phyloP scores from a whole-genome alignment of 2,329 filamentous ascomycete species.

The Calonectria montana region DNA sequence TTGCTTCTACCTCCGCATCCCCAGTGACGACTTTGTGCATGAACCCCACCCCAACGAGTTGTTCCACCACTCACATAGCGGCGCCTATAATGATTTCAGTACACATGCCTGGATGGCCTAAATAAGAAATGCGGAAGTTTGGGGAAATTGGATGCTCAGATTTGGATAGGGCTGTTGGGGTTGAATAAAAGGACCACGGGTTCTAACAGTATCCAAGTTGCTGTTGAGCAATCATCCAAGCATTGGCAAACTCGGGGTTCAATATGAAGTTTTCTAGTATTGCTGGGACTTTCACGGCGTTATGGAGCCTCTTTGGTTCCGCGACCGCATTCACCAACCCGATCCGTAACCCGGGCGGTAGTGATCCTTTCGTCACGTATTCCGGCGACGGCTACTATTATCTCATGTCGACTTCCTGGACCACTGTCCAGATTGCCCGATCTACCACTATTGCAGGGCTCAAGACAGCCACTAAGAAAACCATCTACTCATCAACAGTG shows the following conservation, averaged over 20 bases:
- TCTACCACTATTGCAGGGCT: slow-evolving; percentile 64
- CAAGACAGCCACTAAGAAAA: slow-evolving; percentile 60
- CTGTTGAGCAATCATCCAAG: background rate
- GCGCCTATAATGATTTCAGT: background rate
- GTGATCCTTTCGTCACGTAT: slow-evolving; percentile 64
- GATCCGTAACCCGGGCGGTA: slow-evolving; percentile 58
- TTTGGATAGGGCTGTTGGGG: background rate
- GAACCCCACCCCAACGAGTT: background rate
- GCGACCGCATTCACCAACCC: slow-evolving; percentile 60
- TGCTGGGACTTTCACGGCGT: background rate
- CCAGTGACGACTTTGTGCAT: background rate
- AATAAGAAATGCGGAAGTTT: background rate
- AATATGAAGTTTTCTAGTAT: slow-evolving; percentile 22
- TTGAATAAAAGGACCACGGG: background rate
- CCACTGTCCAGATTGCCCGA: slow-evolving; percentile 61
- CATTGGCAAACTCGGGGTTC: background rate
- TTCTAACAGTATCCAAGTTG: background rate
- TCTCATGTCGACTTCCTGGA: slow-evolving; percentile 66
- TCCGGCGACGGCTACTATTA: slow-evolving; percentile 64
- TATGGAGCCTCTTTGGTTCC: slow-evolving; percentile 17
- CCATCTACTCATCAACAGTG: slow-evolving; percentile 60
- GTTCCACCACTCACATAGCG: slow-evolving; percentile 22
- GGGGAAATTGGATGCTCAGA: background rate
- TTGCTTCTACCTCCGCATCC: background rate
- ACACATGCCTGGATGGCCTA: background rate